Evolutionary conservation across 306 rosid species (phyloP), one percentile per base, ranked within the genome.

Genomic region (Gastrolobium bilobum): DNA sequence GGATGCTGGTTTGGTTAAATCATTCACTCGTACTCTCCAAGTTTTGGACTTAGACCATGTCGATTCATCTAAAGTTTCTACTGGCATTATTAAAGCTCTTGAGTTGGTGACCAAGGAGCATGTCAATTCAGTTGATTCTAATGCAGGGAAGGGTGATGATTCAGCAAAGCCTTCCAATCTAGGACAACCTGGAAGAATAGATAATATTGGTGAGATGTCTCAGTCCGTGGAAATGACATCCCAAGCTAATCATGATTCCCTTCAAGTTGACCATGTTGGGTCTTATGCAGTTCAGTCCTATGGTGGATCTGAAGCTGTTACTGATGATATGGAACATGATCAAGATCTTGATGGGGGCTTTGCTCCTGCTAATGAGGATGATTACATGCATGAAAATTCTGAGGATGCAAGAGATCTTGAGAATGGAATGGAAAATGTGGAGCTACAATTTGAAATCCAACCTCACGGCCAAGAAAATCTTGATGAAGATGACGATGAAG

Each of bases 251-350:
- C 89, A 68, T 63, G 92, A 88, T 73, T 87, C 98, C 59, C 71
- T 82, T 61, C 91, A 94, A 69, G 83, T 88, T 42, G 92, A 88
- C 56, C 91, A 85, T 56, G 82, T 70, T 57, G 91, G 87, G 81
- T 56, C 98, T 40, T 91, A 82, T 73, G 83, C 80, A 3, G 80
- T 85, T 77, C 98, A 84, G 43, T 78, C 96, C 54, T 96, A 85
- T 89, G 97, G 92, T 84, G 98, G 96, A 44, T 96, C 97, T 73
- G 98, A 91, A 88, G 94, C 98, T 83, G 89, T 96, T 67, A 91
- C 97, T 47, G 99, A 96, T 84, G 99, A 96, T 84, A 96, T 96
- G 99, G 99, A 96, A 79, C 99, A 96, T 47, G 99, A 93, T 81
- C 96, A 93, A 87, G 97, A 93, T 88, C 85, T 96, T 60, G 92